Base-by-base conservation (phyloP, 768 basidiomycete species). In the Hypsizygus marmoreus region DNA sequence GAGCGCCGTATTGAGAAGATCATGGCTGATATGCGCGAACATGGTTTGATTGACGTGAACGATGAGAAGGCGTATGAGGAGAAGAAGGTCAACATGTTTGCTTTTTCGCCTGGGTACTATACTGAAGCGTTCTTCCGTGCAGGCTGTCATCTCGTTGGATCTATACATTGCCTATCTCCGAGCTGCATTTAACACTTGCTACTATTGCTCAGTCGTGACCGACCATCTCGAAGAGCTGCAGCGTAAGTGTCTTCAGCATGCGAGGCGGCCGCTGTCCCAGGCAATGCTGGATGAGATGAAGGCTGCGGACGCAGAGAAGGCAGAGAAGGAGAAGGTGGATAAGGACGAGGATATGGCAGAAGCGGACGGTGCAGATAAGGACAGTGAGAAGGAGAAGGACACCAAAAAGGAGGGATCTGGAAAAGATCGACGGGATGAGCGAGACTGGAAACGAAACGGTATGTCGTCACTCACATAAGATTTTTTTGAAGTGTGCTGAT, bases 171-270 rank as follows among this genome's bases (percentile, higher is more conserved):
- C 88, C 40, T 98, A 97, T 71, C 74, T 99, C 62, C 91, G 97
- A 56, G 79, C 84, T 64, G 95, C 90, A 43, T 94, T 88, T 70
- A 80, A 92, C 79, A 85, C 91, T 61, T 97, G 97, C 81, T 99
- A 95, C 72, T 99, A 99, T 72, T 99, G 97, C 77, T 86, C 88
- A 58, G 84, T 91, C 63, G 81, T 91, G 56, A 88, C 86, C 65
- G 88, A 95, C 71, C 93, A 93, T 73, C 70, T 88, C 66, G 97
- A 99, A 72, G 93, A 97, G 75, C 78, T 99, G 59, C 86, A 93
- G 68, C 82, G 92, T 64, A 92, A 93, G 72, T 97, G 95, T 77
- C 74, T 97, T 58, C 84, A 84, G 72, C 97, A 99, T 72, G 76
- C 88, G 53, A 81, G 95, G 69, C 86, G 84, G 65, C 81, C 88